These are phyloP conservation scores for Angomonas desouzai DNA, from an alignment of 208 protist species.

Conservation along the genomic window DNA sequence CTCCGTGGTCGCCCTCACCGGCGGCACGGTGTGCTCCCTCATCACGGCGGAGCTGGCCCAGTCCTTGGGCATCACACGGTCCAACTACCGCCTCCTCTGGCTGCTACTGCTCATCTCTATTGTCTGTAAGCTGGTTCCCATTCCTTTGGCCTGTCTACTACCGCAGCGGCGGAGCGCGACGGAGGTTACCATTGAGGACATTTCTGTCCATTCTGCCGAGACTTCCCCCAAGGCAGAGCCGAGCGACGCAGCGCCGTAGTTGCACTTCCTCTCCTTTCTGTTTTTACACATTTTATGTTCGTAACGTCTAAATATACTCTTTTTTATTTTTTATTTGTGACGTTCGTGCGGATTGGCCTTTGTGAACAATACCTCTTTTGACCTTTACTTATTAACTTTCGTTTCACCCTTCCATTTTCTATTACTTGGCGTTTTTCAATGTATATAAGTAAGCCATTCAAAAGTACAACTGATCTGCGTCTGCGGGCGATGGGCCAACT, in stretches of 20 bases:
- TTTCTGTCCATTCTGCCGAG: background rate
- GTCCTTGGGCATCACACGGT: conserved; percentile 21
- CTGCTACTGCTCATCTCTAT: conserved; percentile 26
- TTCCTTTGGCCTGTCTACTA: conserved; percentile 37
- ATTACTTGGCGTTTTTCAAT: no score
- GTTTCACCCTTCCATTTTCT: background rate
- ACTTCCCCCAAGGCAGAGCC: background rate
- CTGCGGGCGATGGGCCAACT: no score
- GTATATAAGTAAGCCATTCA: no score
- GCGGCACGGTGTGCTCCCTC: conserved; percentile 31
- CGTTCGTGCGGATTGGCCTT: background rate
- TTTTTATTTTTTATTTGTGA: conserved; percentile 4
- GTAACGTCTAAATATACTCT: background rate
- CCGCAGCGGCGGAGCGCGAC: conserved; percentile 23
- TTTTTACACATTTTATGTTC: no score
- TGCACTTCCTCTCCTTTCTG: no score
- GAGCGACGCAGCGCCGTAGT: background rate
- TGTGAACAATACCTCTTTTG: no score
- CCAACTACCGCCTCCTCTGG: conserved; percentile 26
- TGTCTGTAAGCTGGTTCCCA: conserved; percentile 34
- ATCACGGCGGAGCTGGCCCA: conserved; percentile 27
- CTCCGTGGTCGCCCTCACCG: conserved; percentile 32
- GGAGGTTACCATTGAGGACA: background rate
- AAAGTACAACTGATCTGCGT: no score
- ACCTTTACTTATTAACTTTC: no score